phyloP scores from a whole-genome alignment of 2,329 filamentous ascomycete species.

The Cladosporium sp. region DNA sequence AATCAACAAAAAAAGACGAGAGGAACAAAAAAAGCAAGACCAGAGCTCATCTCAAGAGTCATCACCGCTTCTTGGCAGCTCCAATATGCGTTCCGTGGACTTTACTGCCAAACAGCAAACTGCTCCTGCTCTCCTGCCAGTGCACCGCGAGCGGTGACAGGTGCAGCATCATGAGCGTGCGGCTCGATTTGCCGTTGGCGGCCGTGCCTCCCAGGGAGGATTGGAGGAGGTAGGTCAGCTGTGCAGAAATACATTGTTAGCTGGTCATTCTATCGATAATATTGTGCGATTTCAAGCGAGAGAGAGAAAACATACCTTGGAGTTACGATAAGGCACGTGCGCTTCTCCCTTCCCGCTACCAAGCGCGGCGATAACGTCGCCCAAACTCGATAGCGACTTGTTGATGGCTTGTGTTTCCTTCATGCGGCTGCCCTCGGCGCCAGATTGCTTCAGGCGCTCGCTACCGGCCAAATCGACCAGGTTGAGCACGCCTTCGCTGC shows the following conservation, averaged over 20 bases:
- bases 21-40: too few species aligned
- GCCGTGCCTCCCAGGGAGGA: slow-evolving; percentile 85
- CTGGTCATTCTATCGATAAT: background rate
- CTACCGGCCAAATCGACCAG: slow-evolving; percentile 93
- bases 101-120: slow-evolving; percentile 91
- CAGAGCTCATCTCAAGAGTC: background rate
- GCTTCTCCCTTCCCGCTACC: slow-evolving; percentile 64
- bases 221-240: slow-evolving; percentile 90
- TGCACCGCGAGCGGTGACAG: slow-evolving; percentile 87
- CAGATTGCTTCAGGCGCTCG: slow-evolving; percentile 81
- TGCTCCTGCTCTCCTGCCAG: slow-evolving; percentile 87
- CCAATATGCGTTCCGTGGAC: slow-evolving; percentile 90
- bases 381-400: slow-evolving; percentile 83
- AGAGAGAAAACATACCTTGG: slow-evolving; percentile 57
- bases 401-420: slow-evolving; percentile 98
- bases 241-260: background rate
- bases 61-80: slow-evolving; percentile 59
- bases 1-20: too few species aligned
- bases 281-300: too few species aligned
- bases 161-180: slow-evolving; percentile 99
- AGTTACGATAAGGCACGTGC: slow-evolving; percentile 92
- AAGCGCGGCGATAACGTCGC: slow-evolving; percentile 92
- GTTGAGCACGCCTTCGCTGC: slow-evolving; percentile 88
- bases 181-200: slow-evolving; percentile 50
- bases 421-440: slow-evolving; percentile 78